phyloP scores from a whole-genome alignment of 495 filamentous ascomycete species.

The Polyplosphaeria fusca region DNA sequence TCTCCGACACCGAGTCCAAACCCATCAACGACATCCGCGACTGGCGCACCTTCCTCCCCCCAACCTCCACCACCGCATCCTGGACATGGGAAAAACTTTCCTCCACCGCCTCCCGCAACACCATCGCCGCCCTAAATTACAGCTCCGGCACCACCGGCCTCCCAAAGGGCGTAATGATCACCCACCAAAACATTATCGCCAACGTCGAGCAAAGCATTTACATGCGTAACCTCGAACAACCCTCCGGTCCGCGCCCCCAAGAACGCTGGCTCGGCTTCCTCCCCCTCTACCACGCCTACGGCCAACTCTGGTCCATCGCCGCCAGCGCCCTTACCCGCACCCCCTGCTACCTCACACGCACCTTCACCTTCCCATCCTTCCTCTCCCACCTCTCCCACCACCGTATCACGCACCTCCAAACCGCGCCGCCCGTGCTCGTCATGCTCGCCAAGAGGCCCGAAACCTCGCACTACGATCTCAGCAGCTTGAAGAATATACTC shows the following conservation, averaged over 20 bases:
- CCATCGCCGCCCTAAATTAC: conserved; percentile 49
- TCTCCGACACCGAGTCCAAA: conserved; percentile 43
- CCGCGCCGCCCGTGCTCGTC: conserved; percentile 43
- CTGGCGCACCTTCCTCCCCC: conserved; percentile 51
- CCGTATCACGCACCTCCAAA: conserved; percentile 42
- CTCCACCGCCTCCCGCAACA: conserved; percentile 39
- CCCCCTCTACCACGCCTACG: conserved; percentile 47
- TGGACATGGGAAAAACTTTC: conserved; percentile 49
- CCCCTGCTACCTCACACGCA: conserved; percentile 41
- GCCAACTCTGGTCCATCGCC: conserved; percentile 47
- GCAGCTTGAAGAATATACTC: conserved; percentile 39
- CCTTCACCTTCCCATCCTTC: conserved; percentile 38
- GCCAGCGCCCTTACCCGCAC: conserved; percentile 33
- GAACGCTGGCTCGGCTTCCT: conserved; percentile 45
- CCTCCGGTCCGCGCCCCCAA: conserved; percentile 21
- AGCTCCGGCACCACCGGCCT: conserved; percentile 48
- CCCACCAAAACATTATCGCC: conserved; percentile 43
- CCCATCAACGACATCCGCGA: conserved; percentile 43
- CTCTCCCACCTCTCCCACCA: conserved; percentile 37
- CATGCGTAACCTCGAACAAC: conserved; percentile 38
- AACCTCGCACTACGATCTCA: conserved; percentile 39
- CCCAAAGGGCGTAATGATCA: conserved; percentile 45
- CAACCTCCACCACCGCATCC: conserved; percentile 43
- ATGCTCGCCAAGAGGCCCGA: conserved; percentile 45
- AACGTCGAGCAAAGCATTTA: conserved; percentile 43